Evolutionary conservation across 371 early-diverging fungal species (phyloP).

Genomic region (Mortierella sp.): DNA sequence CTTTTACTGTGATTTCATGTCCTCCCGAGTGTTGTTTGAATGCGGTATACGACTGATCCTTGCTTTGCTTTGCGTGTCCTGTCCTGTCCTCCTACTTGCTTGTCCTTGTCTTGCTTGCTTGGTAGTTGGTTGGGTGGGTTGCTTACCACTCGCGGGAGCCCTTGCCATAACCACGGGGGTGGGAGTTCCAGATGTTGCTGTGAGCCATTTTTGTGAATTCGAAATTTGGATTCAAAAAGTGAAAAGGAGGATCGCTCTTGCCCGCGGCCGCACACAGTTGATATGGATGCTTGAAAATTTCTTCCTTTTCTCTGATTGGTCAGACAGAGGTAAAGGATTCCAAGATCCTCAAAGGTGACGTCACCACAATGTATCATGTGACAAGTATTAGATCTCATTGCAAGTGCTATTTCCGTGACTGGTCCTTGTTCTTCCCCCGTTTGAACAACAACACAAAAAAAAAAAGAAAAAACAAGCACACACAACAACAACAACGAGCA

Average conservation of each 20-base stretch:
- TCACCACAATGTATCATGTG: not conserved
- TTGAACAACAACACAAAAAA: conserved; percentile 8
- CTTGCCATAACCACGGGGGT: conserved; percentile 97
- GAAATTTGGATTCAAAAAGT: conserved; percentile 38
- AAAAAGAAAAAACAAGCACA: conserved; percentile 16
- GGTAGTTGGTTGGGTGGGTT: not conserved
- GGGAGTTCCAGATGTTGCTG: conserved; percentile 96
- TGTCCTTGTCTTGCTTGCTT: not conserved
- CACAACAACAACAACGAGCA: not conserved
- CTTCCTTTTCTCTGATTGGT: conserved; percentile 7
- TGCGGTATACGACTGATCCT: not conserved
- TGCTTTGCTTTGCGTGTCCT: not conserved
- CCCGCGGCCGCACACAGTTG: not conserved
- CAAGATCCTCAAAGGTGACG: not conserved
- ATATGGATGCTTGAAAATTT: conserved; percentile 17
- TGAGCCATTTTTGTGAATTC: conserved; percentile 88
- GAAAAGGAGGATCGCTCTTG: conserved; percentile 36
- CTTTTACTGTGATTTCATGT: too few relatives aligned
- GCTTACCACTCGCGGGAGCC: conserved; percentile 98
- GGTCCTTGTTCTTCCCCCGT: not conserved
- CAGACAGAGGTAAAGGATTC: too few relatives aligned
- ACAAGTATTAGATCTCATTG: not conserved
- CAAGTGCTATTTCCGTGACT: not conserved
- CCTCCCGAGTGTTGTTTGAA: not conserved
- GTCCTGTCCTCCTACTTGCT: not conserved